A percentile compares a stretch with the other conserved stretches of the same genome.
Conservation (phyloP, 1,139 yeast species). For the Protomyces inundatus region DNA sequence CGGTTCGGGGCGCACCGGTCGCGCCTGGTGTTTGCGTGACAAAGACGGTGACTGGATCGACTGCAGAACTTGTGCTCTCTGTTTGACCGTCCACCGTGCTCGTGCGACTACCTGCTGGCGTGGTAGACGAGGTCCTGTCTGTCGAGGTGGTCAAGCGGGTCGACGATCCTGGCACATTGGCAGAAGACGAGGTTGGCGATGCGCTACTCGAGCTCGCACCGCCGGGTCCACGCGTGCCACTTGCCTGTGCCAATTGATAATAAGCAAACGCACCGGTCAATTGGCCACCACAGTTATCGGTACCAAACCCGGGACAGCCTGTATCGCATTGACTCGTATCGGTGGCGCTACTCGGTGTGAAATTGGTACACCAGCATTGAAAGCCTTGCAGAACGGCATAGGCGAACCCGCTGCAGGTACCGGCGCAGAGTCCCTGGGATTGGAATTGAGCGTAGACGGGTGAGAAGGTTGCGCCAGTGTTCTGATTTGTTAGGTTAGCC, state of each 20-base stretch:
- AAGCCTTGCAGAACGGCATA: slow-evolving; percentile 52
- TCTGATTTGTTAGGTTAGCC: neutral
- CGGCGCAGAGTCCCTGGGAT: slow-evolving; percentile 55
- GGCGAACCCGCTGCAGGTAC: slow-evolving; percentile 50
- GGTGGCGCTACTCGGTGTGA: slow-evolving; percentile 45
- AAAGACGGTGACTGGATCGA: neutral
- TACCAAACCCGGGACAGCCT: slow-evolving; percentile 47
- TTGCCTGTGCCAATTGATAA: slow-evolving; percentile 19
- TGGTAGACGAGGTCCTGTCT: slow-evolving; percentile 6
- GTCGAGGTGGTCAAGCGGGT: slow-evolving; percentile 1
- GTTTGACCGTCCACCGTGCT: slow-evolving; percentile 3
- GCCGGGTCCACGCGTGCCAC: slow-evolving; percentile 6
- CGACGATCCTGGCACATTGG: neutral
- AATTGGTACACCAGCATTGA: slow-evolving; percentile 59
- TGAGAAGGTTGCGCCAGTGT: slow-evolving; percentile 28
- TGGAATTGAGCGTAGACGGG: slow-evolving; percentile 37
- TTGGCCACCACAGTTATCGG: slow-evolving; percentile 46
- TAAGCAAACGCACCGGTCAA: slow-evolving; percentile 34
- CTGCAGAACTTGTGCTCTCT: slow-evolving; percentile 33
- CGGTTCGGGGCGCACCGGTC: slow-evolving; percentile 31
- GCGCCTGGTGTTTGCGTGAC: slow-evolving; percentile 27
- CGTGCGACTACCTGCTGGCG: slow-evolving; percentile 16
- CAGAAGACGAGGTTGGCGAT: slow-evolving; percentile 7
- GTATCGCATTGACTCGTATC: slow-evolving; percentile 43
- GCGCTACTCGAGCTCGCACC: neutral